These are phyloP conservation scores for Trypanosoma boissoni DNA, from an alignment of 208 protist genomes.

Conservation along the genomic window DNA sequence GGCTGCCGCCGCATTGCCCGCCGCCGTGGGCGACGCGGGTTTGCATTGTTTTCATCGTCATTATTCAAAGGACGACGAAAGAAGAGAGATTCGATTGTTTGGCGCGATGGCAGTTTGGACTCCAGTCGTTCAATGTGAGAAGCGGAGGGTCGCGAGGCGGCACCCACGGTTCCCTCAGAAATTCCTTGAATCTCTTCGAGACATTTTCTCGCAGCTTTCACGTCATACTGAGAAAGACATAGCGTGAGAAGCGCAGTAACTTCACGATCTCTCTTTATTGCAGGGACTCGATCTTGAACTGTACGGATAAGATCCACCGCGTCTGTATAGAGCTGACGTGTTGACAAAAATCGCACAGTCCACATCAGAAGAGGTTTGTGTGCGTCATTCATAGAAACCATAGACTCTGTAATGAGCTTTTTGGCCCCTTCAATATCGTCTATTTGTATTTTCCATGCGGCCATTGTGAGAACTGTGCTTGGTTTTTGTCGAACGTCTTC, in stretches of 20 bases:
- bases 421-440: constrained; percentile 33
- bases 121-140: constrained; percentile 34
- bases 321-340: constrained; percentile 33
- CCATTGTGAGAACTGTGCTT: constrained; percentile 46
- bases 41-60: constrained; percentile 2
- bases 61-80: constrained; percentile 44
- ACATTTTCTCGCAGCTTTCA: constrained; percentile 31
- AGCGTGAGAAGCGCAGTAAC: constrained; percentile 50
- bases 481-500: constrained; percentile 34
- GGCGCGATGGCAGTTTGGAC: constrained; percentile 36
- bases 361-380: constrained; percentile 53
- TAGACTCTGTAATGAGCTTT: constrained; percentile 23
- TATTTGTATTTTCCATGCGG: constrained; percentile 59
- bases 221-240: constrained; percentile 56
- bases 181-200: constrained; percentile 18
- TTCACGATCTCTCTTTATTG: constrained; percentile 39
- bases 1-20: constrained; percentile 51
- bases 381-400: background rate
- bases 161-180: background rate
- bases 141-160: constrained; percentile 19
- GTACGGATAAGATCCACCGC: constrained; percentile 44
- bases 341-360: constrained; percentile 56
- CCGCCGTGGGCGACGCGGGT: constrained; percentile 19
- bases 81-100: constrained; percentile 53
- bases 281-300: constrained; percentile 25